Evolutionary conservation across 352 stramenopile genomes (phyloP).

Genomic region (Aphanomyces cochlioides): DNA sequence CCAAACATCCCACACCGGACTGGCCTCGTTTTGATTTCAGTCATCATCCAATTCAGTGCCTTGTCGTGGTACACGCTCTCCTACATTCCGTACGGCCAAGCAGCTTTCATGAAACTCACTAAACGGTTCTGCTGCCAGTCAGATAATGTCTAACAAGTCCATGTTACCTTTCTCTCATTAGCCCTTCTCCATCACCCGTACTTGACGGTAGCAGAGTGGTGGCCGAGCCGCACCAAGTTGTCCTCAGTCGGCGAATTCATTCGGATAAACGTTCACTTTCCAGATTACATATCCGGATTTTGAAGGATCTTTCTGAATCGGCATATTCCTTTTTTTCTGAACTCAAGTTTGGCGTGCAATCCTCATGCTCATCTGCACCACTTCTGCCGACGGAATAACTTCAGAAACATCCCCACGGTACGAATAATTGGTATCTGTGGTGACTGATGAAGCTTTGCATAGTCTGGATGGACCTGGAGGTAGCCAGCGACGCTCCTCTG

Average conservation of each 20-base stretch:
- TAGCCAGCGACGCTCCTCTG: background rate
- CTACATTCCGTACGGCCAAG: constrained; percentile 83
- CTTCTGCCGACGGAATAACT: background rate
- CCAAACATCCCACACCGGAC: constrained; percentile 63
- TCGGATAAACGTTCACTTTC: background rate
- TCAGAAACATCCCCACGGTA: background rate
- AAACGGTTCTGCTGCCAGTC: constrained; percentile 23
- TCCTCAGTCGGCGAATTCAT: background rate
- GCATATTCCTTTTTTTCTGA: background rate
- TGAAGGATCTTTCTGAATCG: constrained; percentile 10
- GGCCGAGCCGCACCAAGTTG: background rate
- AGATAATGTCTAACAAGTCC: constrained; percentile 19
- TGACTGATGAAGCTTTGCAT: too few relatives aligned
- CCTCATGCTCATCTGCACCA: constrained; percentile 13
- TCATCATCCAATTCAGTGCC: constrained; percentile 71
- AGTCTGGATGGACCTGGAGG: too few relatives aligned
- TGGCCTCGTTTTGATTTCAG: constrained; percentile 63
- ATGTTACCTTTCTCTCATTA: background rate
- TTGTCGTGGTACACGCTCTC: constrained; percentile 85
- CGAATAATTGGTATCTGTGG: background rate
- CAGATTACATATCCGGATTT: background rate
- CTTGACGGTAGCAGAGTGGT: too few relatives aligned
- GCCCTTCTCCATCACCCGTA: too few relatives aligned
- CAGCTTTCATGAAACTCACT: background rate
- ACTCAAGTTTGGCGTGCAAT: background rate